Percentiles rank a stretch among this genome's conserved stretches.
Conservation (phyloP, 1,139 yeast genomes). For the Pichia sp. region DNA sequence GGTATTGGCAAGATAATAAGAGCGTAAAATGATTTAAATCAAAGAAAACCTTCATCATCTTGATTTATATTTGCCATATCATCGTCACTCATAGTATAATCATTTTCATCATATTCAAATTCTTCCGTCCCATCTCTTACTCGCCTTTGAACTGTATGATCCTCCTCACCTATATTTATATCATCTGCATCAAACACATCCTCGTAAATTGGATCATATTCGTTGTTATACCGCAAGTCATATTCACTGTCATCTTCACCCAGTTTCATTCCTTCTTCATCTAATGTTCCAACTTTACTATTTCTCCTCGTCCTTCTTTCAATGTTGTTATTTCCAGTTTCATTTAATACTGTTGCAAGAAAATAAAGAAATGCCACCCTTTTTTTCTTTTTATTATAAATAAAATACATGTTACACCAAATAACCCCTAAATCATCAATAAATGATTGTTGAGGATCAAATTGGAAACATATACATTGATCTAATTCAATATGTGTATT, state of each 20-base stretch:
- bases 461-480: slow-evolving; percentile 70
- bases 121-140: slow-evolving; percentile 14
- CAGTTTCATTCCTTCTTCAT: slow-evolving; percentile 24
- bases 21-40: background rate
- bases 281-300: slow-evolving; percentile 30
- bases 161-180: slow-evolving; percentile 18
- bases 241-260: slow-evolving; percentile 30
- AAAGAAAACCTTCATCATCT: slow-evolving; percentile 29
- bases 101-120: slow-evolving; percentile 31
- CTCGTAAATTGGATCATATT: slow-evolving; percentile 25
- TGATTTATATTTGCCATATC: slow-evolving; percentile 25
- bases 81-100: slow-evolving; percentile 34
- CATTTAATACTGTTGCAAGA: slow-evolving; percentile 29
- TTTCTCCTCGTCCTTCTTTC: slow-evolving; percentile 21
- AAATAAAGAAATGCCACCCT: slow-evolving; percentile 81
- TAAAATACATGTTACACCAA: slow-evolving; percentile 93
- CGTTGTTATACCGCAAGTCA: slow-evolving; percentile 30
- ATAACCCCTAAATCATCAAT: slow-evolving; percentile 68
- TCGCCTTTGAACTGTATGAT: slow-evolving; percentile 8
- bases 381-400: slow-evolving; percentile 83
- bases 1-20: background rate
- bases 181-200: slow-evolving; percentile 29
- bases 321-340: slow-evolving; percentile 3
- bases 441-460: slow-evolving; percentile 74
- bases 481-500: slow-evolving; percentile 78